Evolutionary conservation across 106 monocot species (phyloP).

Genomic region (Acorus gramineus): DNA sequence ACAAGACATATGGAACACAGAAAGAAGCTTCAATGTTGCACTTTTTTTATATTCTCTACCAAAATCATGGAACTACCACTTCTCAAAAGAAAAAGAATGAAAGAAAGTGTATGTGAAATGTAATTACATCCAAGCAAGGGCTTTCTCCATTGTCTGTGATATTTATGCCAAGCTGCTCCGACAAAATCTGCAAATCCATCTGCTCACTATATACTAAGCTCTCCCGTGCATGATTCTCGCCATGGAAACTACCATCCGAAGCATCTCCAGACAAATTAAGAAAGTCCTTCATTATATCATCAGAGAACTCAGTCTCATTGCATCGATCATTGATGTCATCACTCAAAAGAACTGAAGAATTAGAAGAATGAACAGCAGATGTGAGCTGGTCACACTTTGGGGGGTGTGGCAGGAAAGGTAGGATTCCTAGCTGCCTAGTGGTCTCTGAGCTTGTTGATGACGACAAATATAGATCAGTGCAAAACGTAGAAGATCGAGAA

Average conservation of each 20-base stretch:
- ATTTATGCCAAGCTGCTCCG: conserved; percentile 89
- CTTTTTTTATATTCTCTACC: no score
- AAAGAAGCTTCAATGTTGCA: no score
- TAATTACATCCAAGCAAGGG: conserved; percentile 67
- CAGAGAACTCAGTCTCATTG: conserved; percentile 22
- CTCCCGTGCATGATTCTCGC: conserved; percentile 20
- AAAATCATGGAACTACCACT: not conserved
- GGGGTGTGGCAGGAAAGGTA: conserved; percentile 68
- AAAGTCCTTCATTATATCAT: conserved; percentile 41
- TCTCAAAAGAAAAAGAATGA: not conserved
- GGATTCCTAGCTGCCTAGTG: conserved; percentile 22
- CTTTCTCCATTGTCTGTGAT: conserved; percentile 75
- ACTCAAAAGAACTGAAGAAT: conserved; percentile 18
- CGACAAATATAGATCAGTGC: conserved; percentile 56
- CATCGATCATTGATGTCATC: conserved; percentile 12
- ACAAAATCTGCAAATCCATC: conserved; percentile 77
- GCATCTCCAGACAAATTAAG: conserved; percentile 53
- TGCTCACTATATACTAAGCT: conserved; percentile 42
- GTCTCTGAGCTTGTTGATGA: conserved; percentile 34
- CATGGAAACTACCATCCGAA: conserved; percentile 47
- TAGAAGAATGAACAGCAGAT: conserved; percentile 25
- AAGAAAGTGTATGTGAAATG: not conserved
- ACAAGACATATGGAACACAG: no score
- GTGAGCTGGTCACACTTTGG: conserved; percentile 41
- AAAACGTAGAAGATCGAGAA: conserved; percentile 66